phyloP scores from a whole-genome alignment of 345 rosid genomes.

The Pelargonium nanum region DNA sequence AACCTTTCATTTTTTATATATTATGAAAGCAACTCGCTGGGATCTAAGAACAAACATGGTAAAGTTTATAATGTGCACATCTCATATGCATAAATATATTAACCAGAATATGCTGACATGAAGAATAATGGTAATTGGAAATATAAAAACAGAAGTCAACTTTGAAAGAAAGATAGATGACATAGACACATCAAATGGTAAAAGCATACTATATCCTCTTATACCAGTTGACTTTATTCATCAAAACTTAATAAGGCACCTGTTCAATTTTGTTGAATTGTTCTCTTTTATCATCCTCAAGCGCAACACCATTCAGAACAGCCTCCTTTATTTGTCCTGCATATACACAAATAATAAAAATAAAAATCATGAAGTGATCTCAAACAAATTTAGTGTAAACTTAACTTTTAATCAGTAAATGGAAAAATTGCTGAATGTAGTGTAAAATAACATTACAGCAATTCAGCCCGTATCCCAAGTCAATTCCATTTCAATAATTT shows the following conservation, averaged over 20 bases:
- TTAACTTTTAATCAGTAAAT: neutral
- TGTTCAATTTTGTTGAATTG: conserved; percentile 84
- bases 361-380: conserved; percentile 10
- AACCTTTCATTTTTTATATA: too few relatives aligned
- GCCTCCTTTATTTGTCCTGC: conserved; percentile 77
- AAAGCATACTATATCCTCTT: neutral
- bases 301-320: conserved; percentile 80
- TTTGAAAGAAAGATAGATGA: too few relatives aligned
- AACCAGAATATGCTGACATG: too few relatives aligned
- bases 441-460: neutral
- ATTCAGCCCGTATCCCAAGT: neutral
- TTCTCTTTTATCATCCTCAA: conserved; percentile 73
- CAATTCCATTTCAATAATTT: neutral
- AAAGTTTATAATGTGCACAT: neutral
- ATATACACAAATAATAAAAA: conserved; percentile 6
- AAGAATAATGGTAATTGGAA: too few relatives aligned
- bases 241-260: conserved; percentile 23
- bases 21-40: too few relatives aligned
- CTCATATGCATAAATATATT: neutral
- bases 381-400: conserved; percentile 5
- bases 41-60: too few relatives aligned
- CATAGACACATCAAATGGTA: neutral
- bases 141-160: too few relatives aligned
- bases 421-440: neutral
- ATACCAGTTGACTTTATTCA: neutral